Base-by-base conservation (phyloP, 306 rosid species). In the Prunus persica region DNA sequence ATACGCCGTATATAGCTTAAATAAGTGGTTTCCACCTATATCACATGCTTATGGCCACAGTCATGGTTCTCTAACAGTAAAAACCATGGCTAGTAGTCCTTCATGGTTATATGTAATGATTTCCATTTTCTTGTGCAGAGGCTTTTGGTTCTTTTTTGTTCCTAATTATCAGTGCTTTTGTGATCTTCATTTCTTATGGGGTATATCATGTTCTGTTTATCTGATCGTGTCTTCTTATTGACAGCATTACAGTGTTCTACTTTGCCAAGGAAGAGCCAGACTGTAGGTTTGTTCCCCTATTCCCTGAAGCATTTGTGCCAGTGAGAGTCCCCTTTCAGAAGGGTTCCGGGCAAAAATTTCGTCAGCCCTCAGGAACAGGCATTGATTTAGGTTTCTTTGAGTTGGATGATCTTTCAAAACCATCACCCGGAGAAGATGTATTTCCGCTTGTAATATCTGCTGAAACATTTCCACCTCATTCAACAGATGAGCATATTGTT, bases 361-460 rank as follows among this genome's bases (percentile, higher is more conserved):
- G 57, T 47, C 98, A 93, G 85, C 90, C 92, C 46, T 79, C 88
- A 38, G 98, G 98, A 79, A 89, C 97, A 24, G 98, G 98, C 82
- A 82, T 89, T 69, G 98, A 88, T 82, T 84, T 91, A 30, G 97
- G 98, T 75, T 91, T 93, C 89, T 91, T 91, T 64, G 91, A 75
- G 72, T 82, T 89, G 91, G 98, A 86, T 64, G 98, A 89, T 81
- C 98, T 93, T 80, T 78, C 97, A 76, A 91, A 93, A 84, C 84
- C 97, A 69, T 91, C 98, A 69, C 87, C 91, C 2, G 88, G 68
- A 45, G 96, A 88, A 83, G 96, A 89, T 30, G 79, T 84, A 67
- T 93, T 88, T 80, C 96, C 98, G 10, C 92, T 93, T 63, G 91
- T 91, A 45, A 86, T 93, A 85, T 88, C 93, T 77, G 97, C 97